Evolutionary conservation across 1,284 basidiomycete species (phyloP), one percentile per base, ranked within the genome.

Genomic region (Puccinia hordei): DNA sequence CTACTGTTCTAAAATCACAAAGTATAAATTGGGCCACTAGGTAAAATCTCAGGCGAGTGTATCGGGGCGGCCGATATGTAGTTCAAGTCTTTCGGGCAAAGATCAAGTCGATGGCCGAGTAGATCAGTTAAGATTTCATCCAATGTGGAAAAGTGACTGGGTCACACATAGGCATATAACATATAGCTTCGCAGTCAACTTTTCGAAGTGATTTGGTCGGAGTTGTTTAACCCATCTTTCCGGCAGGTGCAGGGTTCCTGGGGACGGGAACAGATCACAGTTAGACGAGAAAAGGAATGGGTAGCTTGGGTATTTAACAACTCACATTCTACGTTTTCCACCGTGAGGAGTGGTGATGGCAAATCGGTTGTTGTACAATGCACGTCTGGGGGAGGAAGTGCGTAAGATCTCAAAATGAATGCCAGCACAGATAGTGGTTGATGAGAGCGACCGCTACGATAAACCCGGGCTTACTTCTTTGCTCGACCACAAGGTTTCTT

Each of bases 401-500:
- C 17, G 19, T 38, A 65, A 24, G 1, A 46, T 27, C n/a, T 24
- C 30, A 71, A 71, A 5, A 51, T 53, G 19, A 24, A 30, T 8
- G 5, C 27, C 15, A 53, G 30, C 3, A 27, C 30, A 49, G 38
- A 44, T 30, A 44, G 41, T 13, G 10, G n/a, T 35, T 35, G 27
- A 72, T n/a, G 53, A 53, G 3, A 5, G 2, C 15, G 17, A 49
- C 24, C 19, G 35, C 3, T n/a, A 8, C 17, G 38, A 44, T 30
- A 38, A 38, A 46, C 5, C 19, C 12, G 22, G 6, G 57, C 76
- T 51, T 44, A 78, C 76, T 78, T 78, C 51, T 78, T 78, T 30
- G 76, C 76, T n/a, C 76, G 76, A 41, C 76, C 76, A 71, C 71
- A 66, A 27, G 71, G 76, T 66, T 49, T 78, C 81, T 83, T 82